Evolutionary conservation across 2,329 filamentous ascomycete genomes (phyloP), one percentile per base, ranked within the genome.

Genomic region (Chaetomium sp.): DNA sequence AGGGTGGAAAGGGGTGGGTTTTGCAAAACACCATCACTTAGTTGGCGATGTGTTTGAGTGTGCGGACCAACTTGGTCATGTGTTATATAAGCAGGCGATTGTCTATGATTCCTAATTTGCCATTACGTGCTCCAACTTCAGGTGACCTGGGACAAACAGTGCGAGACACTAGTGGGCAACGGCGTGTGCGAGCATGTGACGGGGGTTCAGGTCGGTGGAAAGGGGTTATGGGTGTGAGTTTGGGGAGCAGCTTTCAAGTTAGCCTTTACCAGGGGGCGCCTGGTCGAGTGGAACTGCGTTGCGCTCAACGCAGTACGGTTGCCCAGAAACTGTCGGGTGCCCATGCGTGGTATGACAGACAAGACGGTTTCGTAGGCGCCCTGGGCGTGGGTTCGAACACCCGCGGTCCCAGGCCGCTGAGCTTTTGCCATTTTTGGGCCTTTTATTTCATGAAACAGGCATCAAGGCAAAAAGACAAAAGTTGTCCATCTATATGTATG

Each of bases 241-340:
- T 38, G 35, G 27, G 29, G 25, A 16, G 50, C 50, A 27, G 9
- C 23, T 25, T 25, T 25, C 50, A 29, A 29, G 50, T 53, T 53
- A 53, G 50, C 50, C 50, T 53, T 53, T 53, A 53, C 50, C 50
- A 53, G 50, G 27, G 50, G 25, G 3, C 50, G 50, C 27, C 50
- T 53, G 50, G 50, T 53, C 50, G 50, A 29, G 50, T 53, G 50
- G 50, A 53, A 53, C 13, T 29, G 50, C 50, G 50, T 53, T 53
- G 50, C 50, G 50, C 50, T 53, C 50, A 29, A 53, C 50, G 25
- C 27, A 53, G 16, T 27, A 27, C 21, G 13, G 50, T n/a, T 53
- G 27, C 23, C 50, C 50, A 53, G 50, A 53, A 53, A 38, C 35
- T 27, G 23, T 53, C 50, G 21, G 9, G 50, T 53, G 50, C 50